phyloP scores from a whole-genome alignment of 352 stramenopile genomes.

The Globisporangium iwayamae region DNA sequence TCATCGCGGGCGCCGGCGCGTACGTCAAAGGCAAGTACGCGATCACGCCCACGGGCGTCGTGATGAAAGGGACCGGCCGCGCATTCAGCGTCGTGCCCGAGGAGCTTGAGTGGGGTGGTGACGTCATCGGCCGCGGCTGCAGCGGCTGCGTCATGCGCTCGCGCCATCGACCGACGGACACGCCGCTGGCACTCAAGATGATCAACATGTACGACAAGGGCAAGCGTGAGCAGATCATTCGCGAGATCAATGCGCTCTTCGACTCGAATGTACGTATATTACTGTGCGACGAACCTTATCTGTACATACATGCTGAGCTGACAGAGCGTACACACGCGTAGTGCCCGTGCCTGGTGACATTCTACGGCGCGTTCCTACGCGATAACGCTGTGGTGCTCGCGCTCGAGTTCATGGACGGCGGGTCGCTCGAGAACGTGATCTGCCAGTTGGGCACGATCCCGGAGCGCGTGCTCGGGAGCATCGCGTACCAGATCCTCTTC shows the following conservation, averaged over 20 bases:
- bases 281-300: background rate
- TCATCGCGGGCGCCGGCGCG: slow-evolving; percentile 56
- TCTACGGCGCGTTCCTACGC: slow-evolving; percentile 89
- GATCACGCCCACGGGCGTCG: slow-evolving; percentile 73
- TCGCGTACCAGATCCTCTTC: slow-evolving; percentile 93
- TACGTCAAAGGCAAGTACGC: slow-evolving; percentile 83
- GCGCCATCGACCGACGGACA: slow-evolving; percentile 66
- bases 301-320: background rate
- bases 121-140: slow-evolving; percentile 69
- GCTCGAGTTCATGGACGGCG: slow-evolving; percentile 93
- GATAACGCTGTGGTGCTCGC: slow-evolving; percentile 88
- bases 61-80: slow-evolving; percentile 77
- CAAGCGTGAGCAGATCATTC: slow-evolving; percentile 85
- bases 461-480: slow-evolving; percentile 85
- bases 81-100: slow-evolving; percentile 75
- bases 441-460: slow-evolving; percentile 75
- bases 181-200: slow-evolving; percentile 81
- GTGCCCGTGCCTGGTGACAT: slow-evolving; percentile 84
- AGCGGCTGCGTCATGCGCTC: slow-evolving; percentile 72
- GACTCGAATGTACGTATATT: slow-evolving; percentile 46
- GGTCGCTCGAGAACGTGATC: slow-evolving; percentile 88
- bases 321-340: slow-evolving; percentile 4
- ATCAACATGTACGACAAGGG: slow-evolving; percentile 88
- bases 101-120: slow-evolving; percentile 71
- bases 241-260: slow-evolving; percentile 88